A percentile compares a stretch with the other conserved stretches of the same genome.
Conservation (phyloP, 1,284 basidiomycete genomes). For the Tranzscheliella williamsii region DNA sequence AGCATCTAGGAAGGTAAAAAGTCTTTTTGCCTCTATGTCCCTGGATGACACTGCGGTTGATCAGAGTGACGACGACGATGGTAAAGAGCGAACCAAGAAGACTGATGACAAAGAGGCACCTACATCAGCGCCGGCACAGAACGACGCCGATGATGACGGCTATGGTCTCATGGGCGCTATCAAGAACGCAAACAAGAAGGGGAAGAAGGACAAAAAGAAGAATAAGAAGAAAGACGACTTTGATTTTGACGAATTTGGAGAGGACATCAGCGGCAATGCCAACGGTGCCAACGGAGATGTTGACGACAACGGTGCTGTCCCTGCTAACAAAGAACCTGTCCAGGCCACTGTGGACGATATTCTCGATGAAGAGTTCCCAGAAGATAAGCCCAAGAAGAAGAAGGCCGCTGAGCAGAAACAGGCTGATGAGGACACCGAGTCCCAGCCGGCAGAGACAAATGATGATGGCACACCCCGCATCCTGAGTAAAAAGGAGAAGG, state of each 20-base stretch:
- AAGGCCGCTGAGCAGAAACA: constrained; percentile 9
- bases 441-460: no score
- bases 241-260: constrained; percentile 52
- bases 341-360: constrained; percentile 36
- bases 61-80: constrained; percentile 4
- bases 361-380: constrained; percentile 40
- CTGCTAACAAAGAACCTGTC: constrained; percentile 34
- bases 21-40: constrained; percentile 35
- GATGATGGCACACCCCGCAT: constrained; percentile 43
- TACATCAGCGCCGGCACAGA: constrained; percentile 1
- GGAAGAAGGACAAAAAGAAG: constrained; percentile 53
- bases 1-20: constrained; percentile 19
- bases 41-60: constrained; percentile 28
- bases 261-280: constrained; percentile 48
- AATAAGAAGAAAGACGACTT: constrained; percentile 54
- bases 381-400: constrained; percentile 32
- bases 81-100: constrained; percentile 18
- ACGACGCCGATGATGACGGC: constrained; percentile 38
- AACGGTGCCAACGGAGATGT: constrained; percentile 8
- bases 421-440: constrained; percentile 7
- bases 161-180: constrained; percentile 50
- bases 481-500: constrained; percentile 60
- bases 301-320: constrained; percentile 7
- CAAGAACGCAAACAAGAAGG: constrained; percentile 40
- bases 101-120: not conserved